Base-by-base conservation (phyloP, 208 protist species). In the Wallacemonas sp. region DNA sequence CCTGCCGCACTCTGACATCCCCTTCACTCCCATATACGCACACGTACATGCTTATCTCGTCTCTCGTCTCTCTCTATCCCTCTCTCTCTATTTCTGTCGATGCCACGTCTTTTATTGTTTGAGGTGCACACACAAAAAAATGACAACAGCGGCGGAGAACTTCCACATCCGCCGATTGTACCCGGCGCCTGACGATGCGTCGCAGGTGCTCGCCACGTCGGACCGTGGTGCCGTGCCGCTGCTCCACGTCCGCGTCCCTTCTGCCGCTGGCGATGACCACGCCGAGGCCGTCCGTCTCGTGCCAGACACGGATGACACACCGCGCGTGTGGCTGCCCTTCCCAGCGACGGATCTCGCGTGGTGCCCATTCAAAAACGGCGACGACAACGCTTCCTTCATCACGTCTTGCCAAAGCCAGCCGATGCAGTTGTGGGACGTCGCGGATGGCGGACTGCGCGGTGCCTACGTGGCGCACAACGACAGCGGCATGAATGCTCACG, bases 371-470 rank as follows among this genome's bases (percentile, higher is more conserved):
- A 89, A 85, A 65, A n/a, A 55, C 0, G 81, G 75, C 11, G 30
- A 32, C 14, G 72, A 61, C n/a, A 49, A 84, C 27, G 76, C 87
- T 0, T 69, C 76, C n/a, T 91, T 87, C 62, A 52, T 90, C 32
- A 83, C 81, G 4, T 79, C 79, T 17, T 81, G 80, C 52, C 33
- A 58, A 34, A 79, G 74, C 44, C 74, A 74, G 62, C 90, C 90
- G 6, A 61, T 95, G 49, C 90, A 95, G 65, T 44, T 95, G 48
- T 93, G 89, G 87, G 86, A 95, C 62, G 11, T 72, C 1, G 78
- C 87, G 17, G 84, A 90, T 48, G 84, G 68, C 16, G 47, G 69
- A 2, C 65, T 87, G 64, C 83, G 90, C n/a, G 87, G 80, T 24
- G 78, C 82, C 6, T 95, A 92, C 60, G 65, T 72, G n/a, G 80